phyloP scores from a whole-genome alignment of 768 basidiomycete species.

The Lentinula sp. region DNA sequence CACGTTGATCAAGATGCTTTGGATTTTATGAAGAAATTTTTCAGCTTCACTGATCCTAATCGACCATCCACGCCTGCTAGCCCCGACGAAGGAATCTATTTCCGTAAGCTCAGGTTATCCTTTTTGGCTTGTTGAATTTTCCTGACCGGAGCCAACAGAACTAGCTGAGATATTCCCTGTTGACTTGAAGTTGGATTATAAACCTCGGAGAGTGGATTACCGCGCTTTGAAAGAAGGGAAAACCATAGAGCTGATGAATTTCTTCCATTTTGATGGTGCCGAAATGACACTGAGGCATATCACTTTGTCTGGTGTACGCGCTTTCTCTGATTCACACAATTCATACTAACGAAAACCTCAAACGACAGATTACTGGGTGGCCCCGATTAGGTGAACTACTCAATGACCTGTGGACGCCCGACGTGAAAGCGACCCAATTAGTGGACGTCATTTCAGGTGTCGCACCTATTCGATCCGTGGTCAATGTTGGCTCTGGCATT shows the following conservation, averaged over 20 bases:
- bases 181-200: conserved; percentile 95
- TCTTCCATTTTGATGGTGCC: conserved; percentile 98
- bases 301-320: conserved; percentile 79
- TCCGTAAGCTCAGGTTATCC: conserved; percentile 46
- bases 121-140: not conserved
- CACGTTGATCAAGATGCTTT: conserved; percentile 98
- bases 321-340: not conserved
- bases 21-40: conserved; percentile 96
- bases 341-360: conserved; percentile 6
- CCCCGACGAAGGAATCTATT: conserved; percentile 51
- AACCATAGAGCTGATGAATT: conserved; percentile 98
- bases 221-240: conserved; percentile 82
- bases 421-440: conserved; percentile 97
- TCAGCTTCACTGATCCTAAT: conserved; percentile 73
- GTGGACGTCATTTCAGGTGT: conserved; percentile 97
- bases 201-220: conserved; percentile 95
- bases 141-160: conserved; percentile 38
- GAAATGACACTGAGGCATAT: conserved; percentile 97
- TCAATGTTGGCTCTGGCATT: conserved; percentile 95
- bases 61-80: conserved; percentile 28
- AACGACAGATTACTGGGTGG: conserved; percentile 83
- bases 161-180: conserved; percentile 94
- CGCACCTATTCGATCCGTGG: conserved; percentile 90
- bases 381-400: conserved; percentile 80
- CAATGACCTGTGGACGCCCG: conserved; percentile 99